A percentile compares a stretch with the other conserved stretches of the same genome.
These are phyloP conservation scores for Colletotrichum echinochloae DNA, from an alignment of 2,329 filamentous ascomycete genomes.

Conservation along the genomic window DNA sequence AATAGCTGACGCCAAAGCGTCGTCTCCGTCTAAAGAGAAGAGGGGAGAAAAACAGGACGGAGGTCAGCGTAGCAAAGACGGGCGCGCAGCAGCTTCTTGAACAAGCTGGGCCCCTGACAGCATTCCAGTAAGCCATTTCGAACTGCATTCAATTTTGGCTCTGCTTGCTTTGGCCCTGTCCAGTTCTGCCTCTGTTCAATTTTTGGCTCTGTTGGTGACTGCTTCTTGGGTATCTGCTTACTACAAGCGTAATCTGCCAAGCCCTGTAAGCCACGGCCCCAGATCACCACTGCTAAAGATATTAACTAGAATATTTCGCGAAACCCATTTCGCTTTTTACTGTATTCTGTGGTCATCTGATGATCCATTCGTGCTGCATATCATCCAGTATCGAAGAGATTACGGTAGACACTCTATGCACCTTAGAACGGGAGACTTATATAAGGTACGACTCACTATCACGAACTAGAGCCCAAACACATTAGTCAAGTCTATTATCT, in stretches of 20 bases:
- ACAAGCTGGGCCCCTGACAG: not conserved
- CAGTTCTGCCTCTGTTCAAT: not conserved
- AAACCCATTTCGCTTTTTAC: conserved; percentile 12
- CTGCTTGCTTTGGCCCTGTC: not conserved
- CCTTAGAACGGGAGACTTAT: too few species aligned
- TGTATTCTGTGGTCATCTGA: not conserved
- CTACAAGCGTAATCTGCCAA: conserved; percentile 8
- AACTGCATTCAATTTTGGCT: not conserved
- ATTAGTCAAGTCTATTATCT: too few species aligned
- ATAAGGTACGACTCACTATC: too few species aligned
- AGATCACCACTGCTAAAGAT: conserved; percentile 17
- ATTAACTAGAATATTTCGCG: conserved; percentile 4
- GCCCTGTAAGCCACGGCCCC: not conserved
- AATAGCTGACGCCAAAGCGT: not conserved
- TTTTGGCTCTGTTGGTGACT: conserved; percentile 13
- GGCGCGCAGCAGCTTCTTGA: not conserved
- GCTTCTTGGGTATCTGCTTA: not conserved
- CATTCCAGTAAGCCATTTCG: conserved; percentile 7
- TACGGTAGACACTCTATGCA: too few species aligned
- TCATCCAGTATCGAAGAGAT: too few species aligned
- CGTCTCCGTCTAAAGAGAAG: not conserved
- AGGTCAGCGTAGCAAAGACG: not conserved
- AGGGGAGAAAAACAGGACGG: not conserved
- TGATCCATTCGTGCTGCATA: too few species aligned
- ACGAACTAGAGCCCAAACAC: too few species aligned